These are phyloP conservation scores for Taiozyma onychis DNA, from an alignment of 1,139 yeast species.

Conservation along the genomic window DNA sequence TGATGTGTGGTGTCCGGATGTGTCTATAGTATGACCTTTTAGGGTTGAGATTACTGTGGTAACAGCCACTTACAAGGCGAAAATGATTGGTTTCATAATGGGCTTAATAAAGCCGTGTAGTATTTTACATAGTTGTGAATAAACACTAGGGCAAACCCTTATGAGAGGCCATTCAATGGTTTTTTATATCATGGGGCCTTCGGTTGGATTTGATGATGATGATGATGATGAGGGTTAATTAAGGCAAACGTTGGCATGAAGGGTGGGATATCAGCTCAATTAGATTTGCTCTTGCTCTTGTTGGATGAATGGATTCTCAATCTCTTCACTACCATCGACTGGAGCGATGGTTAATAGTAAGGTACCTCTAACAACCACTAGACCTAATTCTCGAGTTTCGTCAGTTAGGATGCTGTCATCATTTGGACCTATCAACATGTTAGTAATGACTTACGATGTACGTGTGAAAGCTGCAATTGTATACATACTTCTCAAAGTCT, in stretches of 20 bases:
- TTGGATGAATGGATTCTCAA: slow-evolving; percentile 56
- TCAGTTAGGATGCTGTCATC: slow-evolving; percentile 46
- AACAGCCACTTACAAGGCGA: too few relatives aligned
- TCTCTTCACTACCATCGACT: slow-evolving; percentile 72
- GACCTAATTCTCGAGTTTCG: slow-evolving; percentile 60
- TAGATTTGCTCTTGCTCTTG: slow-evolving; percentile 1
- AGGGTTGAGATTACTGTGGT: too few relatives aligned
- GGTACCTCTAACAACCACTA: slow-evolving; percentile 86
- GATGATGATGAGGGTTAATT: too few relatives aligned
- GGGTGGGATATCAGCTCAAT: background rate
- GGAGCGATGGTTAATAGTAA: slow-evolving; percentile 78
- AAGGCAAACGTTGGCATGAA: too few relatives aligned
- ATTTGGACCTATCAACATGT: slow-evolving; percentile 45
- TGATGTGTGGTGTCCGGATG: background rate
- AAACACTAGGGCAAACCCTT: too few relatives aligned
- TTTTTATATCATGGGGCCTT: too few relatives aligned
- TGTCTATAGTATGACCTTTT: background rate
- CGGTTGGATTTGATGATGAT: too few relatives aligned
- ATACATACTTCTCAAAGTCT: slow-evolving; percentile 50
- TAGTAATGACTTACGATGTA: slow-evolving; percentile 19
- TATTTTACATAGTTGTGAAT: too few relatives aligned
- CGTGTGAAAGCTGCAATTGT: background rate
- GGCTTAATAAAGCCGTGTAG: too few relatives aligned
- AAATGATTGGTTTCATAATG: too few relatives aligned
- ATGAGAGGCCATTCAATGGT: too few relatives aligned